Percentiles rank a stretch among this genome's conserved stretches.
phyloP scores from a whole-genome alignment of 306 rosid genomes.

The Oemleria cerasiformis region DNA sequence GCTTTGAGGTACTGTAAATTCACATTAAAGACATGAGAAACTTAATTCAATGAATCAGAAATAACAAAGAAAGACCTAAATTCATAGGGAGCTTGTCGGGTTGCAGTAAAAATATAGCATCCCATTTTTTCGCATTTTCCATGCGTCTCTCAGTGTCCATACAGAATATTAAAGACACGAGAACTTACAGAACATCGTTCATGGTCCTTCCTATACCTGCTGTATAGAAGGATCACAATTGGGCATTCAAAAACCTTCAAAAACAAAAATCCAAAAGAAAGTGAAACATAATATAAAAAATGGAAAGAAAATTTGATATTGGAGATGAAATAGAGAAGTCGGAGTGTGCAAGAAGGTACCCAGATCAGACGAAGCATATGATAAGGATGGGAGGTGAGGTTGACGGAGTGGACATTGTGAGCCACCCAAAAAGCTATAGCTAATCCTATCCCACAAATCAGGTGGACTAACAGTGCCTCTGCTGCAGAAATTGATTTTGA shows the following conservation, averaged over 20 bases:
- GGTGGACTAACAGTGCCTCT: constrained; percentile 29
- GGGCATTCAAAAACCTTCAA: constrained; percentile 41
- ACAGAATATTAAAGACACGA: neutral
- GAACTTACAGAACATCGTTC: constrained; percentile 40
- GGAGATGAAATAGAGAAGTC: neutral
- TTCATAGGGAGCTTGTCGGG: neutral
- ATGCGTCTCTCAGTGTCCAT: neutral
- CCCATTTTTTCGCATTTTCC: neutral
- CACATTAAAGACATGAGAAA: neutral
- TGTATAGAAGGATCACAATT: constrained; percentile 44
- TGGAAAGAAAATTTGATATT: neutral
- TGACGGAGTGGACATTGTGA: constrained; percentile 28
- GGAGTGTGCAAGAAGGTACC: constrained; percentile 21
- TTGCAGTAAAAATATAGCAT: neutral
- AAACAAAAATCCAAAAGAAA: neutral
- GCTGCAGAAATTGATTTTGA: constrained; percentile 12
- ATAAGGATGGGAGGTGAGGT: constrained; percentile 46
- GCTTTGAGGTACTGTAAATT: constrained; percentile 63
- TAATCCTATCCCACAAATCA: constrained; percentile 33
- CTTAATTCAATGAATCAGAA: neutral
- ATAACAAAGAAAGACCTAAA: neutral
- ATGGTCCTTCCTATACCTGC: constrained; percentile 36
- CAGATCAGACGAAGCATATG: constrained; percentile 37
- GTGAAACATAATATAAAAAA: neutral
- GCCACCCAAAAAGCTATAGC: constrained; percentile 32